Conservation (phyloP, 2,329 filamentous ascomycete genomes). For the Colletotrichum limetticola region DNA sequence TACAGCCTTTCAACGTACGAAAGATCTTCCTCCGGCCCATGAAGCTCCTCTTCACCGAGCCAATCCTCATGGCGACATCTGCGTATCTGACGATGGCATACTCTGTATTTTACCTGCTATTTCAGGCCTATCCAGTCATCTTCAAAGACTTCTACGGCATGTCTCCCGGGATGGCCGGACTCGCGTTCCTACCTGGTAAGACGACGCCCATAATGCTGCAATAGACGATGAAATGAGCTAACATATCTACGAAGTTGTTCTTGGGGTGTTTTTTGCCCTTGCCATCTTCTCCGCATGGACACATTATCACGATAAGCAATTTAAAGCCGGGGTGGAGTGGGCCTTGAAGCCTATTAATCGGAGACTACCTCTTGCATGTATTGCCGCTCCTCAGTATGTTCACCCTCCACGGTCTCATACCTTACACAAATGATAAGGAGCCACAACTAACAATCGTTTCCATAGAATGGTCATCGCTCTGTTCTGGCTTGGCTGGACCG, state of each 20-base stretch:
- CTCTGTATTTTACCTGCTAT: slow-evolving; percentile 63
- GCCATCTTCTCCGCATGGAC: slow-evolving; percentile 40
- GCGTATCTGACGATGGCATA: slow-evolving; percentile 62
- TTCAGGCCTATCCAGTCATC: slow-evolving; percentile 62
- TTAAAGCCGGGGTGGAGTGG: slow-evolving; percentile 43
- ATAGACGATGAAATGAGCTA: slow-evolving; percentile 6
- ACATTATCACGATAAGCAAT: slow-evolving; percentile 41
- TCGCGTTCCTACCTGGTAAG: slow-evolving; percentile 60
- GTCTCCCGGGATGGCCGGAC: slow-evolving; percentile 55
- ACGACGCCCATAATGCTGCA: slow-evolving; percentile 44
- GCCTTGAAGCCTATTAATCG: slow-evolving; percentile 46
- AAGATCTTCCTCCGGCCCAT: slow-evolving; percentile 62
- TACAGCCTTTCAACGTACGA: slow-evolving; percentile 50
- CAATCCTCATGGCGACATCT: slow-evolving; percentile 60
- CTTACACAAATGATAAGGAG: fast-evolving
- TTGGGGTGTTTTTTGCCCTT: slow-evolving; percentile 29
- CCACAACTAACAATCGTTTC: neutral
- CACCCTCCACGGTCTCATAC: neutral
- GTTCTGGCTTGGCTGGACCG: slow-evolving; percentile 71
- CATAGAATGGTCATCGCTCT: slow-evolving; percentile 63
- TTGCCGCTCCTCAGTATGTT: slow-evolving; percentile 70
- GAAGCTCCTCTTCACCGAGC: slow-evolving; percentile 58
- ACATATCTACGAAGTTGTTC: slow-evolving; percentile 36
- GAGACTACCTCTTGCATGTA: slow-evolving; percentile 58
- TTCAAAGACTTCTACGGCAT: slow-evolving; percentile 57